Conservation (phyloP, 495 filamentous ascomycete genomes). For the Friedmanniomyces endolithicus region DNA sequence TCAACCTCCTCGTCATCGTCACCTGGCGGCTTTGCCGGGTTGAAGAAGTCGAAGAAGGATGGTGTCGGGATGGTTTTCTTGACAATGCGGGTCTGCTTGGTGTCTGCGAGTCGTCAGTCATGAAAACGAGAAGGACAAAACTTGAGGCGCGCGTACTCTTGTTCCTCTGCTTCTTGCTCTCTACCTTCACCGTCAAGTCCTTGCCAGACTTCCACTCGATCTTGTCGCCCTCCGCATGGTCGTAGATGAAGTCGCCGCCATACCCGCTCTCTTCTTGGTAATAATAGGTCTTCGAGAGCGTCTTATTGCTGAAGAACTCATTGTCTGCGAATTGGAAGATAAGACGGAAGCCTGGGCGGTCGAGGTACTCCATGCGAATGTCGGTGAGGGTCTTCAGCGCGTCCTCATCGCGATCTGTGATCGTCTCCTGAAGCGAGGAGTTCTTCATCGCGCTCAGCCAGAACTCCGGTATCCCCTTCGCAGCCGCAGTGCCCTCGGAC, state of each 20-base stretch:
- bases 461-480: constrained; percentile 87
- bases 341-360: constrained; percentile 91
- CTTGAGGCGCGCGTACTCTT: constrained; percentile 60
- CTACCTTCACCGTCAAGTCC: constrained; percentile 84
- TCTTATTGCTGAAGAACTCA: constrained; percentile 93
- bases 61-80: constrained; percentile 98
- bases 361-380: constrained; percentile 97
- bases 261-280: constrained; percentile 99
- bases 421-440: constrained; percentile 92
- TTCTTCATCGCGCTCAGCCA: constrained; percentile 99
- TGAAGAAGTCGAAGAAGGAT: constrained; percentile 99
- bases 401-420: constrained; percentile 89
- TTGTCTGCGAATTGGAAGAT: constrained; percentile 96
- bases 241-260: constrained; percentile 98
- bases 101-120: constrained; percentile 45
- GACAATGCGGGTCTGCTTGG: constrained; percentile 95
- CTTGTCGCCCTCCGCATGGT: constrained; percentile 94
- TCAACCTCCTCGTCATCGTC: constrained; percentile 66
- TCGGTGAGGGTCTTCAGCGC: constrained; percentile 85
- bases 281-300: constrained; percentile 94
- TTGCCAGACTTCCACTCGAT: constrained; percentile 92
- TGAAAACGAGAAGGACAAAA: neutral
- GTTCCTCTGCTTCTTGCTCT: constrained; percentile 98
- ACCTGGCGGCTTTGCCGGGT: constrained; percentile 77
- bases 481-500: constrained; percentile 35